phyloP scores from a whole-genome alignment of 306 rosid genomes.

The apple (Malus domestica) region DNA sequence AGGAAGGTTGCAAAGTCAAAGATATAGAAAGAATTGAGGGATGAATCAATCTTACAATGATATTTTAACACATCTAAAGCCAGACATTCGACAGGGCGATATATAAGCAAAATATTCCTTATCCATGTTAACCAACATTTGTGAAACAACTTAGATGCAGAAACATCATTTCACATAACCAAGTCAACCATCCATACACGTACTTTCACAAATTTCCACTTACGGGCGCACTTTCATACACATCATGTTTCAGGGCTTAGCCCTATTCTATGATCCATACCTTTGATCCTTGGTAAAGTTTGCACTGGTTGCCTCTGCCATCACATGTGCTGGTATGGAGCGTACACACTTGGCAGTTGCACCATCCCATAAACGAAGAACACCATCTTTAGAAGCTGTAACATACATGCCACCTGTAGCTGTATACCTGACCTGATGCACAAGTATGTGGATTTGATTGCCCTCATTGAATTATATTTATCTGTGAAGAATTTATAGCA shows the following conservation, averaged over 20 bases:
- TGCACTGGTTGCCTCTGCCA: constrained; percentile 79
- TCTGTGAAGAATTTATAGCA: constrained; percentile 2
- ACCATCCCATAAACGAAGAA: constrained; percentile 85
- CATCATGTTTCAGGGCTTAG: neutral
- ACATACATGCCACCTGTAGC: constrained; percentile 76
- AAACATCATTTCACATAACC: neutral
- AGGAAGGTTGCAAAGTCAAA: neutral
- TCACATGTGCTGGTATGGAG: constrained; percentile 69
- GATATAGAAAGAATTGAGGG: neutral
- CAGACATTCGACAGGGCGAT: neutral
- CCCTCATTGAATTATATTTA: neutral
- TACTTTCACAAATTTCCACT: neutral
- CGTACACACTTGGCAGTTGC: constrained; percentile 67
- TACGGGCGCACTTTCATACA: neutral
- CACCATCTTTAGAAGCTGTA: constrained; percentile 88
- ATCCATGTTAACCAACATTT: neutral
- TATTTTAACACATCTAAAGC: neutral
- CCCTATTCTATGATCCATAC: constrained; percentile 27
- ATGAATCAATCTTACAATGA: neutral
- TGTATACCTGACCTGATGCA: constrained; percentile 73
- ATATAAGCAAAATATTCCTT: neutral
- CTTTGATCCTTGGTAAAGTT: constrained; percentile 73
- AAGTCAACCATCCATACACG: neutral
- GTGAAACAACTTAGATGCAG: neutral
- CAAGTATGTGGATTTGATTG: constrained; percentile 15